A percentile compares a stretch with the other conserved stretches of the same genome.
These are phyloP conservation scores for Termitomyces sp. DNA, from an alignment of 768 basidiomycete genomes.

Conservation along the genomic window DNA sequence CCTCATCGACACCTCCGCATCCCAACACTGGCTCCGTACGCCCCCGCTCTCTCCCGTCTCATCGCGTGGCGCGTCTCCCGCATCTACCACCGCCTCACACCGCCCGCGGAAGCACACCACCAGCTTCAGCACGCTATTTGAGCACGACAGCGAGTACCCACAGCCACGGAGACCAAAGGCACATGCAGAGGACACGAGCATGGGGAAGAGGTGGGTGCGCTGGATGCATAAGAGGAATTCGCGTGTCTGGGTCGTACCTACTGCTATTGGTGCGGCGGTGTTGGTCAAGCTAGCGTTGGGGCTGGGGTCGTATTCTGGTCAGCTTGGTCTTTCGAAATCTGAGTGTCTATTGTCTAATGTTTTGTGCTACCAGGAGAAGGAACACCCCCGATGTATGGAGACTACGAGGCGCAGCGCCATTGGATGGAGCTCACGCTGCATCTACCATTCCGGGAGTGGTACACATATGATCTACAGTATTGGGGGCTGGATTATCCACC, in stretches of 20 bases:
- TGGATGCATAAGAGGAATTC: constrained; percentile 76
- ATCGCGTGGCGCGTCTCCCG: constrained; percentile 43
- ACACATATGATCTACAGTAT: constrained; percentile 81
- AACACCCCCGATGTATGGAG: constrained; percentile 82
- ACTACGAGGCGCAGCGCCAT: constrained; percentile 91
- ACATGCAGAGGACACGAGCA: constrained; percentile 23
- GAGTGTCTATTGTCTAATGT: background rate
- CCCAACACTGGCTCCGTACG: constrained; percentile 55
- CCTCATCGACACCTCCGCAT: constrained; percentile 53
- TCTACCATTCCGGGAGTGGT: constrained; percentile 75
- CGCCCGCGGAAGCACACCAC: constrained; percentile 11
- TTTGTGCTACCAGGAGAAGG: constrained; percentile 42
- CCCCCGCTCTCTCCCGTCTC: constrained; percentile 42
- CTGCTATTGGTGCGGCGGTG: constrained; percentile 44
- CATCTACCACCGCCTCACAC: constrained; percentile 19
- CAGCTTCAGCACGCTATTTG: constrained; percentile 42
- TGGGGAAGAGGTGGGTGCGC: constrained; percentile 61
- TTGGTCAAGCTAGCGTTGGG: constrained; percentile 68
- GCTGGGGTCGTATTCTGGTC: constrained; percentile 80
- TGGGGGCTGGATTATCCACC: constrained; percentile 98
- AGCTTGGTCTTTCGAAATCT: constrained; percentile 18
- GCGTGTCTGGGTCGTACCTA: constrained; percentile 55
- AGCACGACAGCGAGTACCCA: constrained; percentile 20
- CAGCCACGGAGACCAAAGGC: constrained; percentile 11
- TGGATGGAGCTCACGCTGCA: constrained; percentile 93